Evolutionary conservation across 1,284 basidiomycete species (phyloP).

Genomic region (Mycosarcoma maydis): DNA sequence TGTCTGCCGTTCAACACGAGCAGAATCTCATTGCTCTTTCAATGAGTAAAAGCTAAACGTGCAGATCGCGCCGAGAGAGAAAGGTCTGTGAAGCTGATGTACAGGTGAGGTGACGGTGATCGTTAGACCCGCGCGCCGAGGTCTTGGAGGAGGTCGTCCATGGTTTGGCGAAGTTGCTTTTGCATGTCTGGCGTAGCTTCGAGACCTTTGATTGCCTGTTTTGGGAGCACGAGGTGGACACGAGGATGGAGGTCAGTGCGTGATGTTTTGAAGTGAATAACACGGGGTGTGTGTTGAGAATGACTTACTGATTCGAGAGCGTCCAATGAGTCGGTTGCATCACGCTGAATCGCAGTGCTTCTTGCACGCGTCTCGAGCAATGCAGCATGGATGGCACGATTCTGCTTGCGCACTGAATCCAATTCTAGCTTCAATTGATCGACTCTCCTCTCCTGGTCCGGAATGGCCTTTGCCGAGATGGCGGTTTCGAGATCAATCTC

Average conservation of each 20-base stretch:
- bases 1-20: constrained; percentile 28
- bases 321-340: constrained; percentile 28
- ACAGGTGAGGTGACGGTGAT: not conserved
- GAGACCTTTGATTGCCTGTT: constrained; percentile 45
- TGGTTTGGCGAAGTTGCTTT: constrained; percentile 41
- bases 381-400: constrained; percentile 10
- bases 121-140: constrained; percentile 43
- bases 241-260: not conserved
- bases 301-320: constrained; percentile 39
- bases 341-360: constrained; percentile 13
- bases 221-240: not conserved
- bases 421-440: constrained; percentile 28
- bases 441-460: constrained; percentile 48
- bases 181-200: constrained; percentile 43
- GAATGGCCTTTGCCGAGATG: constrained; percentile 49
- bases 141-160: constrained; percentile 46
- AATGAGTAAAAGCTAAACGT: not conserved
- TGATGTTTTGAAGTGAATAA: no score
- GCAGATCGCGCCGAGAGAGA: not conserved
- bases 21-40: not conserved
- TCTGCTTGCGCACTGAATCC: constrained; percentile 24
- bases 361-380: constrained; percentile 8
- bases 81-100: not conserved
- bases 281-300: not conserved
- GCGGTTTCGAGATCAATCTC: constrained; percentile 55